A percentile compares a stretch with the other conserved stretches of the same genome.
phyloP scores from a whole-genome alignment of 495 filamentous ascomycete species.

The Penicillium soppii region DNA sequence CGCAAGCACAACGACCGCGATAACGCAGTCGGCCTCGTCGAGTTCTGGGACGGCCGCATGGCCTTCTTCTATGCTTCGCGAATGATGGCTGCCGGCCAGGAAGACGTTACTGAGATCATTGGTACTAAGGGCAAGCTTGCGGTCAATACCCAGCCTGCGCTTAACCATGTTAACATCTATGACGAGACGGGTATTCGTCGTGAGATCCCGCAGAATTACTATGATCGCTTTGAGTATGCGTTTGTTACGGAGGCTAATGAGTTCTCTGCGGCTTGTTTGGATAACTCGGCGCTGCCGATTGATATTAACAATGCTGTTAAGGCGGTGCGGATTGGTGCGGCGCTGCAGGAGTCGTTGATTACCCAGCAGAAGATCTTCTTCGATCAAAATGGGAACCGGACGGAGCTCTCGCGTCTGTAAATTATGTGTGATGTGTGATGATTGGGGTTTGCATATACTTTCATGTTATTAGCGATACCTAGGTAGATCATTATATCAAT shows the following conservation, averaged over 20 bases:
- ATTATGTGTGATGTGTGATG: neutral
- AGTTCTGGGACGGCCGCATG: constrained; percentile 58
- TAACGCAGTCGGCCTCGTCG: constrained; percentile 60
- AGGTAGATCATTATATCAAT: no score
- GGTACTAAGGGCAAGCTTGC: constrained; percentile 59
- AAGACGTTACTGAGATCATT: constrained; percentile 63
- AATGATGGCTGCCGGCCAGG: constrained; percentile 62
- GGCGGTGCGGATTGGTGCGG: constrained; percentile 59
- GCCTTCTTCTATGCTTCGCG: constrained; percentile 58
- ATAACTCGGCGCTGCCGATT: constrained; percentile 52
- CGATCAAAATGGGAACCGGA: constrained; percentile 46
- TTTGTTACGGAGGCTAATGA: constrained; percentile 64
- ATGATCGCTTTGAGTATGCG: constrained; percentile 60
- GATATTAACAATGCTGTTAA: constrained; percentile 54
- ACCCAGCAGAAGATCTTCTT: constrained; percentile 60
- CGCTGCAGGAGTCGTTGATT: constrained; percentile 58
- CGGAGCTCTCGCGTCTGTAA: constrained; percentile 16
- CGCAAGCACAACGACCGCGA: constrained; percentile 55
- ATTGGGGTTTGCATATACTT: neutral
- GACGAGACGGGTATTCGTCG: constrained; percentile 48
- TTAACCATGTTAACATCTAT: constrained; percentile 53
- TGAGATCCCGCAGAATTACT: constrained; percentile 59
- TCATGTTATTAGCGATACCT: neutral
- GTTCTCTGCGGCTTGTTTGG: constrained; percentile 55
- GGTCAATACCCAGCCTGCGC: constrained; percentile 52